Conservation (phyloP, 139 green algal species). For the Coelastrella sp. region DNA sequence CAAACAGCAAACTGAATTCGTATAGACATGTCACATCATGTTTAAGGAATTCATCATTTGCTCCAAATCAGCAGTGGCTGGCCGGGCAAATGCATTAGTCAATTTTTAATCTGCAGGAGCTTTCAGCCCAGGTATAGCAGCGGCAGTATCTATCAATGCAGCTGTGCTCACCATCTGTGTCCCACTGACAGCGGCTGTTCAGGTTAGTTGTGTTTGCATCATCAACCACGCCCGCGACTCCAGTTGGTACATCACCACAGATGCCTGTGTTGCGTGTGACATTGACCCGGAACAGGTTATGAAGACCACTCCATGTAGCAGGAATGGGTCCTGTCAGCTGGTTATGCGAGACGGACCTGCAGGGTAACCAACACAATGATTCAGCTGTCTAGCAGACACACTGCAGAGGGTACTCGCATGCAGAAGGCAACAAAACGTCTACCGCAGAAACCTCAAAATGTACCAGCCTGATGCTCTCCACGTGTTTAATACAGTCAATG, state of each 20-base stretch:
- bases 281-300: constrained; percentile 13
- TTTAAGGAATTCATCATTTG: not conserved
- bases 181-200: constrained; percentile 2
- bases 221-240: not conserved
- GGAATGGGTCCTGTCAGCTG: constrained; percentile 34
- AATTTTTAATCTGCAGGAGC: too few species aligned
- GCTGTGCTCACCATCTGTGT: constrained; percentile 1
- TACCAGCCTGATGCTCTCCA: not conserved
- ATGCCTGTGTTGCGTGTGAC: not conserved
- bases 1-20: not conserved
- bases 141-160: too few species aligned
- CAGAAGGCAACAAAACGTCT: not conserved
- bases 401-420: too few species aligned
- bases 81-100: too few species aligned
- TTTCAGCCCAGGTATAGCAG: too few species aligned
- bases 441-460: not conserved
- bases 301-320: not conserved
- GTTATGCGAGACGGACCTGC: constrained; percentile 2
- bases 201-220: not conserved
- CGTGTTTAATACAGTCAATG: too few species aligned
- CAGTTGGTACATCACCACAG: constrained; percentile 4
- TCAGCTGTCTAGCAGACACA: not conserved
- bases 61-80: too few species aligned
- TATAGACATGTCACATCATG: not conserved
- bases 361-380: not conserved